A percentile compares a stretch with the other conserved stretches of the same genome.
These are phyloP conservation scores for Claviceps arundinis DNA, from an alignment of 2,329 filamentous ascomycete species.

Conservation along the genomic window DNA sequence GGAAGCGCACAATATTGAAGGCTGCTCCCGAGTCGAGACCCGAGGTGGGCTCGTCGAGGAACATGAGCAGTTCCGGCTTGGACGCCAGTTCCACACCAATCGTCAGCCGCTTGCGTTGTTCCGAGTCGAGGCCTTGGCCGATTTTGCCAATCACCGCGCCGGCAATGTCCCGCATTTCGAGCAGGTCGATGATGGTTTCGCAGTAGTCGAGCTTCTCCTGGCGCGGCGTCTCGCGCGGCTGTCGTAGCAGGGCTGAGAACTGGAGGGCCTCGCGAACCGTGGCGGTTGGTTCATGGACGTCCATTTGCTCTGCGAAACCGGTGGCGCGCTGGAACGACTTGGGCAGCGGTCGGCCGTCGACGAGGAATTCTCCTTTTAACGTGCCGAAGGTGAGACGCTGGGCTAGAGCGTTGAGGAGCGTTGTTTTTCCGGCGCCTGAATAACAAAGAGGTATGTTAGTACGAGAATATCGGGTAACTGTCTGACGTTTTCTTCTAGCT, in stretches of 20 bases:
- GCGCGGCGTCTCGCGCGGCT: conserved; percentile 40
- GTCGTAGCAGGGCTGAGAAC: conserved; percentile 52
- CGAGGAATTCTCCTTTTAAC: conserved; percentile 64
- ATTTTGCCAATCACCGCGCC: conserved; percentile 48
- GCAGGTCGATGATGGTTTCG: conserved; percentile 52
- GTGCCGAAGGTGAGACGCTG: conserved; percentile 66
- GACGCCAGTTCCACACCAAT: conserved; percentile 43
- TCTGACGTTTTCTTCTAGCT: no score
- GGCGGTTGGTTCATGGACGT: conserved; percentile 52
- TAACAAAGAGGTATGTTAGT: not conserved
- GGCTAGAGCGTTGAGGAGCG: conserved; percentile 59
- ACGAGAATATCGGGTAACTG: not conserved
- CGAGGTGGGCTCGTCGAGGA: conserved; percentile 50
- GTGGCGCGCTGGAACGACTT: conserved; percentile 69
- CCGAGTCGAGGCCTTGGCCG: conserved; percentile 46
- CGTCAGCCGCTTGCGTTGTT: conserved; percentile 43
- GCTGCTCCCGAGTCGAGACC: conserved; percentile 45
- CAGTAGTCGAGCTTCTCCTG: conserved; percentile 55
- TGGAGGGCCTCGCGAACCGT: conserved; percentile 54
- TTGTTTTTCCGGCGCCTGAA: conserved; percentile 52
- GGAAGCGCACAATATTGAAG: conserved; percentile 48
- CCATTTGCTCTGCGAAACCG: conserved; percentile 53
- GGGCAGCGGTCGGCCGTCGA: conserved; percentile 59
- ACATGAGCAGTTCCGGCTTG: conserved; percentile 47
- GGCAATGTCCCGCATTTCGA: conserved; percentile 56